phyloP scores from a whole-genome alignment of 169 alveolate genomes.

The Besnoitia besnoiti region DNA sequence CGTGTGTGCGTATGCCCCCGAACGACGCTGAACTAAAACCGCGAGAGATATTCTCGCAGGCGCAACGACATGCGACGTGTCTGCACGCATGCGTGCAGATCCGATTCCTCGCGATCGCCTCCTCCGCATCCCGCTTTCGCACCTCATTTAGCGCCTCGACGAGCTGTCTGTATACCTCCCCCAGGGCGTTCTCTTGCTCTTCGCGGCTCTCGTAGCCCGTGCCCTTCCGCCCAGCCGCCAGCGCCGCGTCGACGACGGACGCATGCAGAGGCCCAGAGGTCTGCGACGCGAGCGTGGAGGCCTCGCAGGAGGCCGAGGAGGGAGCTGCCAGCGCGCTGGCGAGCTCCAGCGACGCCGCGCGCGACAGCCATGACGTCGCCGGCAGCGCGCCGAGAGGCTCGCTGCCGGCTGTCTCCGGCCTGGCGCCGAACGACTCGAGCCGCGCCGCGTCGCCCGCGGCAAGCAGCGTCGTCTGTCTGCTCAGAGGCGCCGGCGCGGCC shows the following conservation, averaged over 20 bases:
- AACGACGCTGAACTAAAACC: too few relatives aligned
- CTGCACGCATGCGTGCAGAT: background rate
- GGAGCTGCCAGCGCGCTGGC: background rate
- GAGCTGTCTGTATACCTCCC: background rate
- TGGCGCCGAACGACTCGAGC: too few relatives aligned
- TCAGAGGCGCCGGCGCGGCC: background rate
- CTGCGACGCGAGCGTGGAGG: background rate
- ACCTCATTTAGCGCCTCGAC: background rate
- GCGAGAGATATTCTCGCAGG: too few relatives aligned
- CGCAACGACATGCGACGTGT: too few relatives aligned
- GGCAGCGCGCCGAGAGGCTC: too few relatives aligned
- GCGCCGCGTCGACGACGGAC: background rate
- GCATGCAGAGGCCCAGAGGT: background rate
- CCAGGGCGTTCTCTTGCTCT: background rate
- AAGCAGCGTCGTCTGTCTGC: too few relatives aligned
- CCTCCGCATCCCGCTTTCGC: background rate
- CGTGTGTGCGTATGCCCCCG: too few relatives aligned
- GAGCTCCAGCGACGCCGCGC: too few relatives aligned
- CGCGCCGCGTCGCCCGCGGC: too few relatives aligned
- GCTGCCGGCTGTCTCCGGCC: too few relatives aligned
- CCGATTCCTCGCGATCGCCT: background rate
- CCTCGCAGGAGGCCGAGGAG: background rate
- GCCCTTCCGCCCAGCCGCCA: background rate
- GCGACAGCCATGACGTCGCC: too few relatives aligned
- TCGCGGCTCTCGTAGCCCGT: slow-evolving; percentile 1